Percentiles rank a stretch among this genome's conserved stretches.
phyloP scores from a whole-genome alignment of 345 rosid species.

The Gossypium sturtianum region DNA sequence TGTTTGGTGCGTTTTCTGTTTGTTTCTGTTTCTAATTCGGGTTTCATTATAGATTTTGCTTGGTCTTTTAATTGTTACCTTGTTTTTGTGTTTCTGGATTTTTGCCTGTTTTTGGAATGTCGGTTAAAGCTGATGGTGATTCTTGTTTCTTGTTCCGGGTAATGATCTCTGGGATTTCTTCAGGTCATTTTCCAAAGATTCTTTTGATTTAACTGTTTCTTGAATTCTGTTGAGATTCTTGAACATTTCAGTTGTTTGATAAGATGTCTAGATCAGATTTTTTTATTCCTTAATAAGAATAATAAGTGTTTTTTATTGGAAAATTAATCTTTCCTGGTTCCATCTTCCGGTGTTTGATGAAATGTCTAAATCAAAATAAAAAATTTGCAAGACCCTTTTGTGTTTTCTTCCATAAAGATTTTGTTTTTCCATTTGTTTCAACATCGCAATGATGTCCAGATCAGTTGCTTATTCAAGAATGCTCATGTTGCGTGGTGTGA shows the following conservation, averaged over 20 bases:
- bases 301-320: background rate
- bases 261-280: conserved; percentile 22
- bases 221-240: conserved; percentile 5
- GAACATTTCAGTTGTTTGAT: conserved; percentile 15
- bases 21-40: conserved; percentile 6
- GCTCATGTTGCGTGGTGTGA: background rate
- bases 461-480: background rate
- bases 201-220: conserved; percentile 9
- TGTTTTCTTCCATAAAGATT: background rate
- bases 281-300: background rate
- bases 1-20: background rate
- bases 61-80: background rate
- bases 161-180: conserved; percentile 34
- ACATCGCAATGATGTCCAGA: conserved; percentile 13
- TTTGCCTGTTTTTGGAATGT: conserved; percentile 19
- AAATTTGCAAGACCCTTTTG: background rate
- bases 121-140: conserved; percentile 17
- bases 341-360: conserved; percentile 29
- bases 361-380: conserved; percentile 27
- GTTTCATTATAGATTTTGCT: conserved; percentile 15
- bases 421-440: background rate
- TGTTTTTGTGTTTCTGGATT: background rate
- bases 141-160: conserved; percentile 21
- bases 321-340: conserved; percentile 3
- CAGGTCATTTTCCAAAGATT: conserved; percentile 33